phyloP scores from a whole-genome alignment of 1,284 basidiomycete species.

The Tilletia indica region DNA sequence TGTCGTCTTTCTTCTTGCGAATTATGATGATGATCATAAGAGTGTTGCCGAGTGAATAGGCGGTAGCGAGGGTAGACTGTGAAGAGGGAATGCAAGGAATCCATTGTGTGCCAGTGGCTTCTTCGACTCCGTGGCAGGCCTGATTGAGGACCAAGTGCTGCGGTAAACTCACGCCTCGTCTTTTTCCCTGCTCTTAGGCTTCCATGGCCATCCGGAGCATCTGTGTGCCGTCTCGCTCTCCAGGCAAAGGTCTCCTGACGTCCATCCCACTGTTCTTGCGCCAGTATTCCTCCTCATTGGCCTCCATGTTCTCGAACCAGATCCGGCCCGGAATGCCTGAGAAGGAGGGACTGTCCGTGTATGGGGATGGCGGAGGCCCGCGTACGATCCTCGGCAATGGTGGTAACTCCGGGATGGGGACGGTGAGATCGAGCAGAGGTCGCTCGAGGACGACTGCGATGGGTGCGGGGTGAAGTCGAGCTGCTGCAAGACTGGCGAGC shows the following conservation, averaged over 20 bases:
- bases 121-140: too few relatives aligned
- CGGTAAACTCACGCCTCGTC: neutral
- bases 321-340: neutral
- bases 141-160: too few relatives aligned
- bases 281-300: slow-evolving; percentile 10
- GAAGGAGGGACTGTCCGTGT: neutral
- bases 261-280: slow-evolving; percentile 3
- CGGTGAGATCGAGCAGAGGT: slow-evolving; percentile 2
- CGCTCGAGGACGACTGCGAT: slow-evolving; percentile 17
- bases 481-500: neutral
- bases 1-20: too few relatives aligned
- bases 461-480: neutral
- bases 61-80: neutral
- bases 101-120: too few relatives aligned
- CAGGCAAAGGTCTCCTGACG: slow-evolving; percentile 1
- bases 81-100: neutral
- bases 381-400: neutral
- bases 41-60: too few relatives aligned
- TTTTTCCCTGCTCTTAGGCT: neutral
- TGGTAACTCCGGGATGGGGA: neutral
- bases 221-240: neutral
- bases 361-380: neutral
- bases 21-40: too few relatives aligned
- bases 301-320: slow-evolving; percentile 5
- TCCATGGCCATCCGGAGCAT: slow-evolving; percentile 1